These are phyloP conservation scores for Fusarium sp. DNA, from an alignment of 2,329 filamentous ascomycete species.

Conservation along the genomic window DNA sequence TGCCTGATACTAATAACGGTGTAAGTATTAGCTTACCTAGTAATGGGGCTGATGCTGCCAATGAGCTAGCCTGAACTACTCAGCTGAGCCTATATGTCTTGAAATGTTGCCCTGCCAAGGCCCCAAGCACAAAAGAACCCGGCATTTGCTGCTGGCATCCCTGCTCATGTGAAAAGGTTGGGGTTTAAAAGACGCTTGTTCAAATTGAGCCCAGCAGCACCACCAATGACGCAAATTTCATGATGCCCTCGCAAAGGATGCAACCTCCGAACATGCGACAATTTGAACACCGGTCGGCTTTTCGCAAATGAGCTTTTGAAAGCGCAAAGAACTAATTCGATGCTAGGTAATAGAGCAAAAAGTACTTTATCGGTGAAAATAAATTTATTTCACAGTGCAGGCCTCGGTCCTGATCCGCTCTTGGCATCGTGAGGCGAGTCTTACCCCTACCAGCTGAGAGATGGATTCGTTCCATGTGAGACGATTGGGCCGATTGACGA, in stretches of 20 bases:
- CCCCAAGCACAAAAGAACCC: no score
- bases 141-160: fast-evolving
- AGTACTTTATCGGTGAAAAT: not conserved
- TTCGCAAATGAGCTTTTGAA: not conserved
- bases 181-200: fast-evolving
- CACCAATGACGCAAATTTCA: no score
- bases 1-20: no score
- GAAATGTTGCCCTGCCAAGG: no score
- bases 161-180: no score
- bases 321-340: fast-evolving
- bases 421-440: fast-evolving
- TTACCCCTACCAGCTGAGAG: no score
- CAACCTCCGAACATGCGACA: fast-evolving
- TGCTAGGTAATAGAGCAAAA: fast-evolving
- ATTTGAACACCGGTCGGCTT: not conserved
- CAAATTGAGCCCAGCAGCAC: no score
- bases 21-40: no score
- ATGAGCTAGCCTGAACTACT: no score
- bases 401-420: not conserved
- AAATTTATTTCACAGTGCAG: not conserved
- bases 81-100: no score
- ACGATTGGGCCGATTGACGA: not conserved
- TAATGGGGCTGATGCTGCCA: no score
- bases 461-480: not conserved
- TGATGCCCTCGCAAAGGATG: no score